Percentiles rank a stretch among this genome's conserved stretches.
These are phyloP conservation scores for Capsicum pubescens DNA, from an alignment of 257 asterid genomes.

Conservation along the genomic window DNA sequence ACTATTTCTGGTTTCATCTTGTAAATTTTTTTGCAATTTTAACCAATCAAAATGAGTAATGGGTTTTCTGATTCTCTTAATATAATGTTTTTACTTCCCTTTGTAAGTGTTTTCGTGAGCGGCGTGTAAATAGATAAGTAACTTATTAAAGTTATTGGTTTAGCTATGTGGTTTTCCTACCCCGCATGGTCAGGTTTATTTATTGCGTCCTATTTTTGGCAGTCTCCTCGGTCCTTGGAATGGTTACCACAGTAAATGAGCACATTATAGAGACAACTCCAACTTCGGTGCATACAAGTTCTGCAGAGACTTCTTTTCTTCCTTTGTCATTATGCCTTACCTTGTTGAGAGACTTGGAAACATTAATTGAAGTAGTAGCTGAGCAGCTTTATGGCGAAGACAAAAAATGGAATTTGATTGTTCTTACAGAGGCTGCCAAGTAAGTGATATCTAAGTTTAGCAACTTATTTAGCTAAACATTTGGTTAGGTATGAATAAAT, in stretches of 20 bases:
- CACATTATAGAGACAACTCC: slow-evolving; percentile 82
- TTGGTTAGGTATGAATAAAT: not conserved
- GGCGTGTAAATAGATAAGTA: not conserved
- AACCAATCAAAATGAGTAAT: not conserved
- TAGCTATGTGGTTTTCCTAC: slow-evolving; percentile 22
- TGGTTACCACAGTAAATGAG: slow-evolving; percentile 73
- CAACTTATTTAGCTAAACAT: slow-evolving; percentile 21
- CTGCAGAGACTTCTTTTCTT: slow-evolving; percentile 62
- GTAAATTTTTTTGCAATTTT: slow-evolving; percentile 14
- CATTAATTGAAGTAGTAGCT: slow-evolving; percentile 92
- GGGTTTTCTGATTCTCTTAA: not conserved
- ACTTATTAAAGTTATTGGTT: not conserved
- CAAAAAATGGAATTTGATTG: slow-evolving; percentile 87
- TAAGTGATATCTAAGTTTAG: slow-evolving; percentile 38
- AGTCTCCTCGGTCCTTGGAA: slow-evolving; percentile 87
- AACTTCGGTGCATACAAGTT: slow-evolving; percentile 39
- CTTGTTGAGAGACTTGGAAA: slow-evolving; percentile 91
- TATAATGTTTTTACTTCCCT: not conserved
- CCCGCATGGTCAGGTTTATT: not conserved
- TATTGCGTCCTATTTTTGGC: slow-evolving; percentile 39
- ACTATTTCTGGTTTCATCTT: slow-evolving; percentile 1
- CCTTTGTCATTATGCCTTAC: slow-evolving; percentile 86
- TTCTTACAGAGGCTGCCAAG: slow-evolving; percentile 81
- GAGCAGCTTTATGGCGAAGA: slow-evolving; percentile 82
- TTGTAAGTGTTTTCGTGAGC: not conserved